phyloP scores from a whole-genome alignment of 768 basidiomycete species.

The Hygrocybe punicea region DNA sequence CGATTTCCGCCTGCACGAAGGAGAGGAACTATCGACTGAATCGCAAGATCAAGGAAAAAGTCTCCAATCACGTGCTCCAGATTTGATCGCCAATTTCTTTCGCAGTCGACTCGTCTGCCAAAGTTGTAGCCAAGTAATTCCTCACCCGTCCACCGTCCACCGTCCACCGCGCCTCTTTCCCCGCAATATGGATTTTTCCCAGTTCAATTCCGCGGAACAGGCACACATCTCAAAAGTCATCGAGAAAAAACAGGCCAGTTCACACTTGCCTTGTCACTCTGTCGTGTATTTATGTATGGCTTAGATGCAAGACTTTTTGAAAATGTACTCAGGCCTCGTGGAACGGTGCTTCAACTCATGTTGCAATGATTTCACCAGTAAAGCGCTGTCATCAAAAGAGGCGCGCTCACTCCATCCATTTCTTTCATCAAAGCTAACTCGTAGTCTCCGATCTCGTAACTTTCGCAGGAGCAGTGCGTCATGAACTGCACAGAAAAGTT shows the following conservation, averaged over 20 bases:
- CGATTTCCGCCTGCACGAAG: too few relatives aligned
- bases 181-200: conserved; percentile 85
- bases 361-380: conserved; percentile 95
- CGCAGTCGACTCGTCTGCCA: too few relatives aligned
- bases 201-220: conserved; percentile 86
- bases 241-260: conserved; percentile 88
- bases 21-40: too few relatives aligned
- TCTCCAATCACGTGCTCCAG: too few relatives aligned
- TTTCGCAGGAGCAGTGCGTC: conserved; percentile 75
- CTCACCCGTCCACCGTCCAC: too few relatives aligned
- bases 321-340: conserved; percentile 89
- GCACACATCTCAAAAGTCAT: conserved; percentile 94
- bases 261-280: neutral
- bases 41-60: too few relatives aligned
- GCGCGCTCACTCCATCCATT: conserved; percentile 36
- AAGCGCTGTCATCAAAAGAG: conserved; percentile 90
- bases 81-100: neutral
- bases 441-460: neutral
- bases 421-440: neutral
- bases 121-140: too few relatives aligned
- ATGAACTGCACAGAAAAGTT: conserved; percentile 97
- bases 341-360: conserved; percentile 96
- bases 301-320: conserved; percentile 98
- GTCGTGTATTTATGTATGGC: neutral
- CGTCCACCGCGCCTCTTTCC: neutral